phyloP scores from a whole-genome alignment of 768 basidiomycete species.

The Suillus plorans region DNA sequence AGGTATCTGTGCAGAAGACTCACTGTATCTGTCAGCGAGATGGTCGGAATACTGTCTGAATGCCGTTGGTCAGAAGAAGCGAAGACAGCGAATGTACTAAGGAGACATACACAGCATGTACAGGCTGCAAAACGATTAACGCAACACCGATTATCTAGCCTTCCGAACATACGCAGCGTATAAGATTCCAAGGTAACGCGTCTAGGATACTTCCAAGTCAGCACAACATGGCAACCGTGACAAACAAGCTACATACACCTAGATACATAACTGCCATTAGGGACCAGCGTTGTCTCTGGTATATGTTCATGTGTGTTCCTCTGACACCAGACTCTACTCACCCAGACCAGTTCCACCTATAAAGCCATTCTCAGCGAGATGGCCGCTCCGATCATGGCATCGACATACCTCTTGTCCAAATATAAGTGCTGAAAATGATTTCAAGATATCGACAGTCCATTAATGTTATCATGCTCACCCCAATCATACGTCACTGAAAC shows the following conservation, averaged over 20 bases:
- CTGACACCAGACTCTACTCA: background rate
- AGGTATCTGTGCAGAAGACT: background rate
- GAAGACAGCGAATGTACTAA: background rate
- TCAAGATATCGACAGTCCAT: no score
- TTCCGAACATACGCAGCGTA: background rate
- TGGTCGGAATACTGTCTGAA: background rate
- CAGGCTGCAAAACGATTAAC: background rate
- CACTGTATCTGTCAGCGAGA: background rate
- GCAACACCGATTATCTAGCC: background rate
- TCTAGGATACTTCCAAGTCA: no score
- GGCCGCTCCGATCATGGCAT: no score
- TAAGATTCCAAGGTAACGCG: background rate
- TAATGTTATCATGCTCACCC: no score
- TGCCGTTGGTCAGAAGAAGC: background rate
- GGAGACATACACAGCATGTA: background rate
- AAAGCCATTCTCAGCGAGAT: background rate
- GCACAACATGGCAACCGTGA: no score
- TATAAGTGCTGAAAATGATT: no score
- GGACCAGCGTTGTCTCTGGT: background rate
- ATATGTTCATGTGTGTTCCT: background rate
- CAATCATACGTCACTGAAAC: no score
- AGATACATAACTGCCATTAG: background rate
- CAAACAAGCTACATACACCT: background rate
- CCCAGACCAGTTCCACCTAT: background rate
- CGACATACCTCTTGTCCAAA: no score